phyloP scores from a whole-genome alignment of 495 filamentous ascomycete species.

The Aspergillus biplanus region DNA sequence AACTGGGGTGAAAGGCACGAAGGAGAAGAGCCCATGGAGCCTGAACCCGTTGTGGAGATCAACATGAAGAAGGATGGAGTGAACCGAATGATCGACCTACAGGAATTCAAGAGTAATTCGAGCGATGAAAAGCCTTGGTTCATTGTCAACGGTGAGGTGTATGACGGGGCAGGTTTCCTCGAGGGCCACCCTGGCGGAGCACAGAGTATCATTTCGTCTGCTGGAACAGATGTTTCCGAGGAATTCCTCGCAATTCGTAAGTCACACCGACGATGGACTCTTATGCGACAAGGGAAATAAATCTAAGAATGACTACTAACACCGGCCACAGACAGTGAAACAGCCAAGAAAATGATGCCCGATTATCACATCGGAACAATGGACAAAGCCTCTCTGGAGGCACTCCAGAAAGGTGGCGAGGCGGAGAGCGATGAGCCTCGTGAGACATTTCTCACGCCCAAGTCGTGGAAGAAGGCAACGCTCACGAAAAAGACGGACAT shows the following conservation, averaged over 20 bases:
- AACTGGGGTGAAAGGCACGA: slow-evolving; percentile 81
- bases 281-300: not conserved
- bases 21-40: slow-evolving; percentile 56
- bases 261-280: slow-evolving; percentile 25
- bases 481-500: slow-evolving; percentile 67
- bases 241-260: slow-evolving; percentile 95
- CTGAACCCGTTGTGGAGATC: slow-evolving; percentile 63
- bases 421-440: slow-evolving; percentile 45
- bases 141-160: slow-evolving; percentile 88
- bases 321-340: slow-evolving; percentile 72
- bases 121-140: slow-evolving; percentile 80
- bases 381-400: slow-evolving; percentile 56
- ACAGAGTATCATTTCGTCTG: slow-evolving; percentile 81
- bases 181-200: slow-evolving; percentile 89
- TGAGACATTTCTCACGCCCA: slow-evolving; percentile 68
- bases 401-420: slow-evolving; percentile 43
- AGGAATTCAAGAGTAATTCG: slow-evolving; percentile 74
- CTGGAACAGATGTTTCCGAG: slow-evolving; percentile 84
- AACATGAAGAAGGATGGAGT: slow-evolving; percentile 79
- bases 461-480: slow-evolving; percentile 69
- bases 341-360: slow-evolving; percentile 90
- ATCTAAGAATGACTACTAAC: slow-evolving; percentile 10
- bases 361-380: slow-evolving; percentile 86
- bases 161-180: slow-evolving; percentile 84
- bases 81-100: slow-evolving; percentile 63